phyloP scores from a whole-genome alignment of 139 green algal species.

The Auxenochlorella pyrenoidosa region DNA sequence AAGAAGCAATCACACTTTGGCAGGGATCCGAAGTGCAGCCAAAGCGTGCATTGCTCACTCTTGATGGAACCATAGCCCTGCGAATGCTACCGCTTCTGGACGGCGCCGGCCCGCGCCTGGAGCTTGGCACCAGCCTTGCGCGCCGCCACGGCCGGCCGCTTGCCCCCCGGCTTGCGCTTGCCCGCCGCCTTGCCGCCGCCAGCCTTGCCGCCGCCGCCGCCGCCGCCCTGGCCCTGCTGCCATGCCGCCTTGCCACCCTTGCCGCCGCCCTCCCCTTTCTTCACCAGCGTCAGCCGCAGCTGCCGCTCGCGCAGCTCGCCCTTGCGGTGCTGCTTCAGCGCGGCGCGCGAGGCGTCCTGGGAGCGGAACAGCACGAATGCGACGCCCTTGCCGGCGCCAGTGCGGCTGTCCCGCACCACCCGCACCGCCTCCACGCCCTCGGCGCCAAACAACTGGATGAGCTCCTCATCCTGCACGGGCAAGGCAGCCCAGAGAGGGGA shows the following conservation, averaged over 20 bases:
- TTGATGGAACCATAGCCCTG: no score
- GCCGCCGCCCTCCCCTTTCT: background rate
- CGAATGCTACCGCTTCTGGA: background rate
- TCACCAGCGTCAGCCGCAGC: conserved; percentile 56
- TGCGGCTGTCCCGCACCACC: conserved; percentile 81
- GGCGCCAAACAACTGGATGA: conserved; percentile 58
- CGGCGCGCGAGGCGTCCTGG: conserved; percentile 37
- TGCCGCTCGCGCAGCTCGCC: conserved; percentile 48
- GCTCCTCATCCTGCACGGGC: conserved; percentile 64
- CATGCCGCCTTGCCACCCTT: conserved; percentile 10
- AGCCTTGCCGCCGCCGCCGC: background rate
- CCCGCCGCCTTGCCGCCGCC: background rate
- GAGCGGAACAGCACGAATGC: conserved; percentile 81
- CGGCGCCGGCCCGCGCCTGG: background rate
- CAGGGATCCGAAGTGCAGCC: no score
- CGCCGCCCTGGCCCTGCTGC: conserved; percentile 13
- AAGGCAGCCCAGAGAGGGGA: background rate
- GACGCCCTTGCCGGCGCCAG: conserved; percentile 80
- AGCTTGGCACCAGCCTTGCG: conserved; percentile 42
- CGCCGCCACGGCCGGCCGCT: conserved; percentile 58
- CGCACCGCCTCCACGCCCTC: conserved; percentile 83
- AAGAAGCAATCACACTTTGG: no score
- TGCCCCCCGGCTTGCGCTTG: conserved; percentile 34
- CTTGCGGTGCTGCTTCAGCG: conserved; percentile 44
- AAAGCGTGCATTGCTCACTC: no score